These are phyloP conservation scores for Globisporangium orthogonon DNA, from an alignment of 352 stramenopile species.

Conservation along the genomic window DNA sequence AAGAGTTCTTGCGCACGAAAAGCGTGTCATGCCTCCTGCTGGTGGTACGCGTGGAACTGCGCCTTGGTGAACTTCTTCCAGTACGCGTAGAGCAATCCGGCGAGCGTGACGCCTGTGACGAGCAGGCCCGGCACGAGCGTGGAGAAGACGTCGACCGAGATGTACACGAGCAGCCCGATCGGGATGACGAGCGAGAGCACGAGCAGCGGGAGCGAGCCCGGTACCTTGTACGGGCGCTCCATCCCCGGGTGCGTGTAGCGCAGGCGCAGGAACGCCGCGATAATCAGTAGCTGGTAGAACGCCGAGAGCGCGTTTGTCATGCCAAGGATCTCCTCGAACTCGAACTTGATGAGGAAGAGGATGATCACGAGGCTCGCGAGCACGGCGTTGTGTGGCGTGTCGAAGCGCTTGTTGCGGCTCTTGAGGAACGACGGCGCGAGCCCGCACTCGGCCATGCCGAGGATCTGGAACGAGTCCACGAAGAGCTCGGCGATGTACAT, in stretches of 20 bases:
- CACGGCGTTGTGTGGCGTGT: constrained; percentile 44
- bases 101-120: constrained; percentile 27
- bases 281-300: constrained; percentile 82
- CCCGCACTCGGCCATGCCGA: constrained; percentile 75
- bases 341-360: constrained; percentile 41
- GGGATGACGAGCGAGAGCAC: constrained; percentile 26
- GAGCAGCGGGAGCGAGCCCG: constrained; percentile 22
- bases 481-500: constrained; percentile 92
- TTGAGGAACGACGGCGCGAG: constrained; percentile 81
- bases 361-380: constrained; percentile 39
- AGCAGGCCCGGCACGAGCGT: constrained; percentile 32
- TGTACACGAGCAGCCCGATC: constrained; percentile 33
- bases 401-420: constrained; percentile 46
- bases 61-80: constrained; percentile 37
- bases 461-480: constrained; percentile 88
- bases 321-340: constrained; percentile 74
- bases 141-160: constrained; percentile 39
- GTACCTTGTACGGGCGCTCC: constrained; percentile 32
- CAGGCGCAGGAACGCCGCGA: constrained; percentile 87
- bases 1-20: not conserved
- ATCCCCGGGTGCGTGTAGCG: constrained; percentile 43
- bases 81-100: constrained; percentile 29
- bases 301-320: constrained; percentile 90
- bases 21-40: constrained; percentile 11
- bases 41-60: constrained; percentile 24